Evolutionary conservation across 192 early-diverging fungal genomes (phyloP).

Genomic region (Coemansia sp.): DNA sequence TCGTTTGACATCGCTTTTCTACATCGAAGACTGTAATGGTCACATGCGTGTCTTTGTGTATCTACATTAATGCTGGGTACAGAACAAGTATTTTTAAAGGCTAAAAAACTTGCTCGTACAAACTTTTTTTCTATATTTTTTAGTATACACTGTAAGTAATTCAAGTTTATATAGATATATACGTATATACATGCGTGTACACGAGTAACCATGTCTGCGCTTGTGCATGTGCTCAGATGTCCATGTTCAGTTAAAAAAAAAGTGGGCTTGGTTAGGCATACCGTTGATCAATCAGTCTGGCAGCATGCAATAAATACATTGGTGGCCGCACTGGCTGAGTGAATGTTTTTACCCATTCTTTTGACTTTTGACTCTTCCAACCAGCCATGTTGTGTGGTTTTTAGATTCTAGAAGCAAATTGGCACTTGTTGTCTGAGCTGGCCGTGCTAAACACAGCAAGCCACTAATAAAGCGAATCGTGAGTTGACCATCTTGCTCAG

Average conservation of each 20-base stretch:
- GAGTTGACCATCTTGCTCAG: no score
- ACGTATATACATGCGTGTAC: neutral
- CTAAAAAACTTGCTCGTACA: neutral
- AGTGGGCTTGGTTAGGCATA: neutral
- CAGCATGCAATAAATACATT: neutral
- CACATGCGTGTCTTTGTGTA: neutral
- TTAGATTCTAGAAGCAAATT: no score
- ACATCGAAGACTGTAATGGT: neutral
- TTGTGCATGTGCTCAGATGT: neutral
- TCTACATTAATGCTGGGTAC: neutral
- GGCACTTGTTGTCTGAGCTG: no score
- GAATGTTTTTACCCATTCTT: neutral
- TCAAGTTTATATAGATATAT: neutral
- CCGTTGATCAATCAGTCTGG: neutral
- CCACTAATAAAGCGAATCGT: no score
- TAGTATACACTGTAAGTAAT: no score
- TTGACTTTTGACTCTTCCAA: neutral
- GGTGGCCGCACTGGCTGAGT: neutral
- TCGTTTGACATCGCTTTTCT: neutral
- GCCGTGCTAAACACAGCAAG: no score
- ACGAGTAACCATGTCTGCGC: neutral
- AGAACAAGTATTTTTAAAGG: neutral
- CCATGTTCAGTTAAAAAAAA: neutral
- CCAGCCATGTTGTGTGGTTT: no score
- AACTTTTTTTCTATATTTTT: neutral